Base-by-base conservation (phyloP, 306 rosid genomes). In the Citrullus mucosospermus region DNA sequence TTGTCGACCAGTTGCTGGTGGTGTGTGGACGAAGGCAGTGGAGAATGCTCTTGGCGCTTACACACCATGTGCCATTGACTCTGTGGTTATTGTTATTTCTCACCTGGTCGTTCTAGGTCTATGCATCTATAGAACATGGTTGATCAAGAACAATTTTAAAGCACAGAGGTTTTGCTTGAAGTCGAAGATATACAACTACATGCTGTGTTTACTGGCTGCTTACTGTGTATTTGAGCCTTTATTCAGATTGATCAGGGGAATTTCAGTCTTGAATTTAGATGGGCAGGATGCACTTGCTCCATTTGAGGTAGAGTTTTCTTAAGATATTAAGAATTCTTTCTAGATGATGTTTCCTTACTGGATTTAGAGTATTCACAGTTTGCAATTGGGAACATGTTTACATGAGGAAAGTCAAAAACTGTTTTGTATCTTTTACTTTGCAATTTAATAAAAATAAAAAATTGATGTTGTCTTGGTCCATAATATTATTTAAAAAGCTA, bases 11-110 rank as follows among this genome's bases (percentile, higher is more conserved):
- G 97, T 91, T 80, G 69, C 83, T 61, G 75, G 85, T 84, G 99
- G 99, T 73, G 88, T 78, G 39, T 91, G 99, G 99, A 76, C 96
- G 65, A 91, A 16, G 76, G 80, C 87, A 39, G 97, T 91, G 72
- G 86, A 85, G 83, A 89, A 95, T 88, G 96, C 93, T 73, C 90
- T 95, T 76, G 99, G 99, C 10, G 85, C 88, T 20, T 95, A 87
- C 83, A 92, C 99, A 60, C 97, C 99, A 0, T 95, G 99, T 61
- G 97, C 88, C 2, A 81, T 88, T 50, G 93, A 95, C 80, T 85
- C 97, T 73, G 38, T 91, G 38, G 99, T 95, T 58, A 70, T 91
- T 78, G 68, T 78, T 56, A 1, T 92, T 79, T 89, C 99, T 71
- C 88, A 95, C 78, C 82, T 92, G 89, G 70, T 86, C 77, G 55